Percentiles rank a stretch among this genome's conserved stretches.
Evolutionary conservation across 139 green algal genomes (phyloP).

Genomic region (Chlamydomonas eustigma): DNA sequence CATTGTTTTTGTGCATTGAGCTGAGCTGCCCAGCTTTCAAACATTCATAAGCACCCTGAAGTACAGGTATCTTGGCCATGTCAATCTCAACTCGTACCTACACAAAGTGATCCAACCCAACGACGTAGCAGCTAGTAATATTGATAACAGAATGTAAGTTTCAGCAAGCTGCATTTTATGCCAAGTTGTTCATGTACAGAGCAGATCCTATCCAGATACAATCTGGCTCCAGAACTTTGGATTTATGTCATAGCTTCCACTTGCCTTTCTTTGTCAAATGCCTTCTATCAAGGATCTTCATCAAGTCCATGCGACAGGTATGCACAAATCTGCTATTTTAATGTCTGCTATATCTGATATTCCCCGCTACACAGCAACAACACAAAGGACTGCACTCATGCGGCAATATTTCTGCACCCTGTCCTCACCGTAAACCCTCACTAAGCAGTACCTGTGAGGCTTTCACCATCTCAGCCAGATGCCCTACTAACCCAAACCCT

Average conservation of each 20-base stretch:
- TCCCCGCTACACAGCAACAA: too few relatives aligned
- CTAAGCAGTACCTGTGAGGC: conserved; percentile 47
- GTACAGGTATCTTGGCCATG: neutral
- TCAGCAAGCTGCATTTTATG: neutral
- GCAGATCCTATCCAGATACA: neutral
- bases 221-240: too few relatives aligned
- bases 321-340: neutral
- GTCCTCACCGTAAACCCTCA: neutral
- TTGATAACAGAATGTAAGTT: neutral
- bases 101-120: neutral
- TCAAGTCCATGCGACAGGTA: neutral
- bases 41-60: neutral
- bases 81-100: neutral
- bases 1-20: neutral
- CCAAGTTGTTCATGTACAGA: neutral
- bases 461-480: conserved; percentile 68
- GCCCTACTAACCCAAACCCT: conserved; percentile 88
- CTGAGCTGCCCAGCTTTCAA: neutral
- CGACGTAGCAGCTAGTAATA: neutral
- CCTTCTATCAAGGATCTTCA: neutral
- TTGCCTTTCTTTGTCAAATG: neutral
- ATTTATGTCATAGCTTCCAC: too few relatives aligned
- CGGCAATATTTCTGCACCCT: too few relatives aligned
- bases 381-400: too few relatives aligned
- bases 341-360: neutral